Conservation (phyloP, 257 asterid genomes). For the Thymus mandschuricus region DNA sequence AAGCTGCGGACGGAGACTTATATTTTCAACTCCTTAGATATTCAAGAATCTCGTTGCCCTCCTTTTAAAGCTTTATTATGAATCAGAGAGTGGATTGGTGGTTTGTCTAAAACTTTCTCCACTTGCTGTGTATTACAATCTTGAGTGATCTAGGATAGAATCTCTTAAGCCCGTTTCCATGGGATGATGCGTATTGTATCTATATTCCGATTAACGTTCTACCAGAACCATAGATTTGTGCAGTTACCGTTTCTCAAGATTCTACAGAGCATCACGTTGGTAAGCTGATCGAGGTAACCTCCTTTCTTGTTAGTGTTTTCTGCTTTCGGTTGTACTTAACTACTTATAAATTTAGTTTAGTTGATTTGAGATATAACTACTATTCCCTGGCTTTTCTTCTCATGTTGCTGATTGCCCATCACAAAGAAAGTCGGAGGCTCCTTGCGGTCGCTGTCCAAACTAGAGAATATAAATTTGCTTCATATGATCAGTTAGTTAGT, state of each 20-base stretch:
- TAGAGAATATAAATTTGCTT: no score
- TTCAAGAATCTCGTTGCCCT: not conserved
- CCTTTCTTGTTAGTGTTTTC: not conserved
- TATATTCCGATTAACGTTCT: not conserved
- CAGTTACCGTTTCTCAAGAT: no score
- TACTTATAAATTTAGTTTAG: not conserved
- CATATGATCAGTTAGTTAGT: no score
- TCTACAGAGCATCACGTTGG: not conserved
- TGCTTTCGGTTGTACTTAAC: not conserved
- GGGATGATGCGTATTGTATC: not conserved
- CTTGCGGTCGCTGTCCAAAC: not conserved
- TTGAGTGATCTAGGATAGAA: not conserved
- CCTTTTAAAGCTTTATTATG: slow-evolving; percentile 14
- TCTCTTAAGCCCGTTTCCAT: not conserved
- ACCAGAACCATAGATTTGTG: not conserved
- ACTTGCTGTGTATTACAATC: not conserved
- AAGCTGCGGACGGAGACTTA: not conserved
- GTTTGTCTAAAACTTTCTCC: slow-evolving; percentile 13
- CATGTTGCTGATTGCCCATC: not conserved
- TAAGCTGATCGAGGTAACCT: not conserved
- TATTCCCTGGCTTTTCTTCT: not conserved
- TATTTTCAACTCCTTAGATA: not conserved
- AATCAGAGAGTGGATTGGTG: slow-evolving; percentile 12
- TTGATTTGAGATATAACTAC: not conserved
- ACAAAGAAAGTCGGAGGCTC: not conserved